phyloP scores from a whole-genome alignment of 305 asterid species.

The Andrographis paniculata region DNA sequence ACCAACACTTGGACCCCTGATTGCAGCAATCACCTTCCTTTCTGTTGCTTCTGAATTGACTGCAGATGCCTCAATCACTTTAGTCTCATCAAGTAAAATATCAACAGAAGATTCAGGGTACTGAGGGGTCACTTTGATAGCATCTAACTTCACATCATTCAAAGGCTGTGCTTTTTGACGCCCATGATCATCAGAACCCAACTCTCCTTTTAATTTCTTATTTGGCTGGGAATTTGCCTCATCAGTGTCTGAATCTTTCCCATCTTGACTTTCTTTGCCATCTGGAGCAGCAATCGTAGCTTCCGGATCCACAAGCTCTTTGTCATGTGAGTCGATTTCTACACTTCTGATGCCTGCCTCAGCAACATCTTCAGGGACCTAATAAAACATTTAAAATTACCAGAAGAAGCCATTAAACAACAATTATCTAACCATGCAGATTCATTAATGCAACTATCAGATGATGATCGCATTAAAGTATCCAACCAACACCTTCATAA shows the following conservation, averaged over 20 bases:
- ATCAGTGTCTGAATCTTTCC: constrained; percentile 31
- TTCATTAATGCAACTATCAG: constrained; percentile 3
- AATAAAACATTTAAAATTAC: constrained; percentile 17
- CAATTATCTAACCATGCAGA: constrained; percentile 4
- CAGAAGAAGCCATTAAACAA: constrained; percentile 6
- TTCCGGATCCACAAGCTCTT: constrained; percentile 31
- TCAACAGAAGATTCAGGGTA: constrained; percentile 29
- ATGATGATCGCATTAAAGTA: neutral
- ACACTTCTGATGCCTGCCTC: constrained; percentile 28
- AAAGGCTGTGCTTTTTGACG: constrained; percentile 23
- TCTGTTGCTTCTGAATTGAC: constrained; percentile 30
- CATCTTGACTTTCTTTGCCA: constrained; percentile 26
- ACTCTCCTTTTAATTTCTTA: constrained; percentile 39
- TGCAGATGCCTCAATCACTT: constrained; percentile 25
- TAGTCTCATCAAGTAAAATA: constrained; percentile 30
- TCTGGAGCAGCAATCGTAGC: constrained; percentile 21
- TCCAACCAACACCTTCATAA: too few relatives aligned
- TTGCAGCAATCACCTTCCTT: constrained; percentile 31
- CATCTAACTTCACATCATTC: constrained; percentile 29
- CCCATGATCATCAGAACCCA: constrained; percentile 25
- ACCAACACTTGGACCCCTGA: constrained; percentile 27
- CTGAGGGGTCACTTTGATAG: constrained; percentile 25
- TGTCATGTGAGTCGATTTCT: constrained; percentile 29
- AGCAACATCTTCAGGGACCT: constrained; percentile 33
- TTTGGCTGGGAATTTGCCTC: constrained; percentile 33